phyloP scores from a whole-genome alignment of 192 early-diverging fungal species.

The Coemansia sp. region DNA sequence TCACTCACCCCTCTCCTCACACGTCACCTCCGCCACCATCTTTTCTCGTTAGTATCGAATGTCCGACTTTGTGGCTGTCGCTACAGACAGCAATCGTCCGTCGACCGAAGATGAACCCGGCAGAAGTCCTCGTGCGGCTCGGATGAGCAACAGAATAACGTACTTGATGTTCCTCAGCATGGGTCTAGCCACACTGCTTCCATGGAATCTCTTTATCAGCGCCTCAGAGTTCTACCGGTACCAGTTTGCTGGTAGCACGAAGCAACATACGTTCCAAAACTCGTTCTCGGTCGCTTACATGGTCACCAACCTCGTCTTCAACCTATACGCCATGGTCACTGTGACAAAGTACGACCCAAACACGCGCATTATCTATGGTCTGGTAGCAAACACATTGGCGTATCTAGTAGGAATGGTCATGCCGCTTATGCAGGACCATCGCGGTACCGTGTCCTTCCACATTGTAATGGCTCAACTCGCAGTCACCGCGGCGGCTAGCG shows the following conservation, averaged over 20 bases:
- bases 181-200: conserved; percentile 75
- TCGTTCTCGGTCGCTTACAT: conserved; percentile 74
- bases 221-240: conserved; percentile 73
- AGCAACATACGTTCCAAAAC: conserved; percentile 72
- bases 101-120: background rate
- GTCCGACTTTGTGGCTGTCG: background rate
- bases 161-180: conserved; percentile 73
- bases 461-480: conserved; percentile 63
- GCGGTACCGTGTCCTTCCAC: conserved; percentile 65
- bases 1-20: background rate
- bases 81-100: background rate
- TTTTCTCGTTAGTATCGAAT: background rate
- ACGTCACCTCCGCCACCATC: background rate
- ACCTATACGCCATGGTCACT: conserved; percentile 56
- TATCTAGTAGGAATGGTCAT: conserved; percentile 59
- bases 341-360: conserved; percentile 47
- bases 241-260: conserved; percentile 63
- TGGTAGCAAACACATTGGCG: conserved; percentile 58
- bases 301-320: conserved; percentile 61
- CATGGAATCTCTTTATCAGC: conserved; percentile 85
- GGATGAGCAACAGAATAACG: conserved; percentile 26
- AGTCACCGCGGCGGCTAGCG: conserved; percentile 62
- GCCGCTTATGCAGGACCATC: conserved; percentile 52
- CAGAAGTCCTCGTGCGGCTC: background rate
- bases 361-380: conserved; percentile 50